phyloP scores from a whole-genome alignment of 2,329 filamentous ascomycete species.

The Bimuria novae-zelandiae region DNA sequence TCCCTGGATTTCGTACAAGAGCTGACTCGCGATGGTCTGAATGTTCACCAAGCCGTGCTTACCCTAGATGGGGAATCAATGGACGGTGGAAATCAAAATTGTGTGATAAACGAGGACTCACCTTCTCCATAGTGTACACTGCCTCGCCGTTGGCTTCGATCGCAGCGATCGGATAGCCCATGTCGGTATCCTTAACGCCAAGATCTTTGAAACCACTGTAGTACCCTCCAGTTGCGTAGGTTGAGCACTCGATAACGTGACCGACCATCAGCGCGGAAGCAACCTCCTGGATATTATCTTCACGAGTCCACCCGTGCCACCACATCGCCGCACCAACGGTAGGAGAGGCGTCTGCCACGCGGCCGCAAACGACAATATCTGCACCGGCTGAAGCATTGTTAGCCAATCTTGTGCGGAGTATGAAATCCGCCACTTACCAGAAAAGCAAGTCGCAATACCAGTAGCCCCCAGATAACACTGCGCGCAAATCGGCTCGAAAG shows the following conservation, averaged over 20 bases:
- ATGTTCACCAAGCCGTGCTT: constrained; percentile 46
- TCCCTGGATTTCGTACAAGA: constrained; percentile 52
- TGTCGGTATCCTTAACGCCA: constrained; percentile 26
- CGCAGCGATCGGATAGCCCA: constrained; percentile 54
- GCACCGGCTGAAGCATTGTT: constrained; percentile 17
- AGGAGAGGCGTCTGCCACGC: constrained; percentile 27
- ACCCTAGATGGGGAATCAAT: constrained; percentile 9
- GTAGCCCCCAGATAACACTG: constrained; percentile 33
- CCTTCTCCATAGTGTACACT: constrained; percentile 38
- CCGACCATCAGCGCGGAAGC: constrained; percentile 58
- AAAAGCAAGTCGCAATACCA: constrained; percentile 28
- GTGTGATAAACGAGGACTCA: background rate
- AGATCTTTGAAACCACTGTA: constrained; percentile 38
- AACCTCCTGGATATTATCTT: constrained; percentile 50
- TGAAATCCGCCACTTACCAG: constrained; percentile 5
- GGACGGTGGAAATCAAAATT: background rate
- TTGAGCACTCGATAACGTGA: constrained; percentile 19
- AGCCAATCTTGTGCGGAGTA: background rate
- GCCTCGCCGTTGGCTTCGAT: constrained; percentile 48
- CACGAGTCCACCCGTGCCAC: constrained; percentile 58
- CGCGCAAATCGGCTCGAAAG: constrained; percentile 28
- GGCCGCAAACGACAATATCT: constrained; percentile 30
- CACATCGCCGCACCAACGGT: constrained; percentile 60
- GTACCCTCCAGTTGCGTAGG: constrained; percentile 40
- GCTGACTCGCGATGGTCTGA: constrained; percentile 34